Evolutionary conservation across 2,329 filamentous ascomycete species (phyloP).

Genomic region (Stagonosporopsis chrysanthemi): DNA sequence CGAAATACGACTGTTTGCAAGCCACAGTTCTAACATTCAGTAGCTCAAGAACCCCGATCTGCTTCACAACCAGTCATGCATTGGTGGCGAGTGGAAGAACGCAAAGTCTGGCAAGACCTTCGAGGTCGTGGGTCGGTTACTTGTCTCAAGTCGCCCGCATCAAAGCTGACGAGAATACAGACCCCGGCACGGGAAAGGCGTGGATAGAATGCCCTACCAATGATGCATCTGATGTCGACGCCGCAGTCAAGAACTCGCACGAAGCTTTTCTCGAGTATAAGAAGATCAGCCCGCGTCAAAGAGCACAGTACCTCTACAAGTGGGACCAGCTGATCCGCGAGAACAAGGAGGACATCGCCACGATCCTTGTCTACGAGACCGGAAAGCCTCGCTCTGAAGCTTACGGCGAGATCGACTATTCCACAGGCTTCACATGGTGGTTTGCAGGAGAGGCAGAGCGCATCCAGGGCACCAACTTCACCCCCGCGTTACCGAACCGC

Average conservation of each 20-base stretch:
- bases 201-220: slow-evolving; percentile 59
- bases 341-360: slow-evolving; percentile 68
- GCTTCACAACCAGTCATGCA: slow-evolving; percentile 62
- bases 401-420: slow-evolving; percentile 62
- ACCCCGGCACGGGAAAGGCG: slow-evolving; percentile 59
- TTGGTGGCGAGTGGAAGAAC: slow-evolving; percentile 64
- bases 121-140: slow-evolving; percentile 59
- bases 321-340: slow-evolving; percentile 71
- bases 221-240: slow-evolving; percentile 66
- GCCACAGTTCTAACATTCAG: slow-evolving; percentile 6
- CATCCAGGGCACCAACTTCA: slow-evolving; percentile 68
- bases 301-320: slow-evolving; percentile 68
- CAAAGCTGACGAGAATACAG: slow-evolving; percentile 46
- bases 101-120: slow-evolving; percentile 65
- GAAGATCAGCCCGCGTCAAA: slow-evolving; percentile 65
- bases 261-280: slow-evolving; percentile 67
- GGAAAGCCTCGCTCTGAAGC: slow-evolving; percentile 62
- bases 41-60: slow-evolving; percentile 63
- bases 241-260: slow-evolving; percentile 66
- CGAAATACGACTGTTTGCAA: background rate
- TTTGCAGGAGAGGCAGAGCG: slow-evolving; percentile 62
- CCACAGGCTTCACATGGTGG: slow-evolving; percentile 64
- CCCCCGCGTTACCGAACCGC: slow-evolving; percentile 67
- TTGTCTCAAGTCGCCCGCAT: background rate
- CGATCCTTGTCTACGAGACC: slow-evolving; percentile 67